Percentiles rank a stretch among this genome's conserved stretches.
Conservation (phyloP, 345 rosid genomes). For the Syzygium aromaticum region DNA sequence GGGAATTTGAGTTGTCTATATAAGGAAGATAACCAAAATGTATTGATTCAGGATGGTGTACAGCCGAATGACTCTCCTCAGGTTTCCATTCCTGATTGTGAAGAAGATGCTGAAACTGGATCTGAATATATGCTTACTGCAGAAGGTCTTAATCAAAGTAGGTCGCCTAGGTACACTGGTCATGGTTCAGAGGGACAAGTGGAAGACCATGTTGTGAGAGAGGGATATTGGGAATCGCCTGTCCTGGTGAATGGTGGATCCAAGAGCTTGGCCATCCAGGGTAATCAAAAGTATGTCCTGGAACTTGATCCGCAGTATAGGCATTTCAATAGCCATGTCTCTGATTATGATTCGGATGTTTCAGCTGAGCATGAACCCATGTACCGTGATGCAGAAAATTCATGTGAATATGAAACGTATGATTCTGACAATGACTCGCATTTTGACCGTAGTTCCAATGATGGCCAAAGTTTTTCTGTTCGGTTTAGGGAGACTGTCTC, state of each 20-base stretch:
- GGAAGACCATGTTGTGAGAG: conserved; percentile 24
- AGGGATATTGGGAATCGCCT: conserved; percentile 38
- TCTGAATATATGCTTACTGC: conserved; percentile 8
- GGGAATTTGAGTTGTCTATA: not conserved
- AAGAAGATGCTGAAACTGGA: conserved; percentile 8
- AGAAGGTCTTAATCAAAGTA: conserved; percentile 11
- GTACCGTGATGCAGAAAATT: conserved; percentile 10
- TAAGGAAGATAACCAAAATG: not conserved
- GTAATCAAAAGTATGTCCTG: conserved; percentile 15
- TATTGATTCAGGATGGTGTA: not conserved
- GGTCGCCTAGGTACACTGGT: conserved; percentile 7
- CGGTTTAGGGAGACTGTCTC: conserved; percentile 9
- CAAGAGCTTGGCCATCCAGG: conserved; percentile 18
- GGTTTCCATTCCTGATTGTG: conserved; percentile 6
- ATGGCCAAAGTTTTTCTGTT: conserved; percentile 6
- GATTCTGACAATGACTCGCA: conserved; percentile 13
- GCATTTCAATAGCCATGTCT: conserved; percentile 1
- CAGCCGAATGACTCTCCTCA: conserved; percentile 8
- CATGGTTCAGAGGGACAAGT: conserved; percentile 7
- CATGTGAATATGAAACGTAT: conserved; percentile 3
- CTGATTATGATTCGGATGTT: conserved; percentile 23
- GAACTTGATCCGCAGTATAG: conserved; percentile 10
- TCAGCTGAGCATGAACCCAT: conserved; percentile 16
- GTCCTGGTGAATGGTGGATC: conserved; percentile 25
- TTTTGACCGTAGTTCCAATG: conserved; percentile 10